These are phyloP conservation scores for Pleurozium schreberi DNA, from an alignment of 225 moss, liverwort and hornwort genomes.

Conservation along the genomic window DNA sequence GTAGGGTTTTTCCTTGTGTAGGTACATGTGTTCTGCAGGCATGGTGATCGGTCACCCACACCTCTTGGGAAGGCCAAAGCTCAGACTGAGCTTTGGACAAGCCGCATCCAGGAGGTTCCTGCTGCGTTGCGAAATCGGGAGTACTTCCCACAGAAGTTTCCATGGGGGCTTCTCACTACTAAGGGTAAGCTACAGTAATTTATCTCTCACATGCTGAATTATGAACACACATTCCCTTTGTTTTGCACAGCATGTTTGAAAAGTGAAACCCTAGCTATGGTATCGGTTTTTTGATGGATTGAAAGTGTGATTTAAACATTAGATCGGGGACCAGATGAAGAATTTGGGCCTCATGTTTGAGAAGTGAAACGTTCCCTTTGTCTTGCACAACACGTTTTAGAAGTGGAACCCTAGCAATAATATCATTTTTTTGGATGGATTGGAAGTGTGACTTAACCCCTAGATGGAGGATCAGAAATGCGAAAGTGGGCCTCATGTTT, in stretches of 20 bases:
- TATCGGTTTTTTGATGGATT: not conserved
- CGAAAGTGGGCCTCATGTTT: not conserved
- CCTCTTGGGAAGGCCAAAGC: slow-evolving; percentile 21
- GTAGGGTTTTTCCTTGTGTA: not conserved
- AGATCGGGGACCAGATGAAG: not conserved
- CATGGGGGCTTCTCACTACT: slow-evolving; percentile 47
- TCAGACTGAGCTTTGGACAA: slow-evolving; percentile 18
- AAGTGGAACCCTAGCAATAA: not conserved
- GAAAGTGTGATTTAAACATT: not conserved
- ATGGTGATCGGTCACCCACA: slow-evolving; percentile 40
- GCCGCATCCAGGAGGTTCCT: slow-evolving; percentile 41
- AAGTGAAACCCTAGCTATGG: not conserved
- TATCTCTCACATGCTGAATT: not conserved
- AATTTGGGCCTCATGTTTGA: no score
- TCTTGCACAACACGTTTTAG: no score
- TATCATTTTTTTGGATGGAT: not conserved
- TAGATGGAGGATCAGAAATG: not conserved
- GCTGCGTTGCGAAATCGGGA: slow-evolving; percentile 4
- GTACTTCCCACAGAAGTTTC: slow-evolving; percentile 35
- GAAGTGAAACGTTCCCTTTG: no score
- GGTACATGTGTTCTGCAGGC: slow-evolving; percentile 37
- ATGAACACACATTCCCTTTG: not conserved
- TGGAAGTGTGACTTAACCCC: not conserved
- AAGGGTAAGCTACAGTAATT: not conserved
- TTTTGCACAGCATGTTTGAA: not conserved